phyloP scores from a whole-genome alignment of 2,329 filamentous ascomycete species.

The Stemphylium lycopersici region DNA sequence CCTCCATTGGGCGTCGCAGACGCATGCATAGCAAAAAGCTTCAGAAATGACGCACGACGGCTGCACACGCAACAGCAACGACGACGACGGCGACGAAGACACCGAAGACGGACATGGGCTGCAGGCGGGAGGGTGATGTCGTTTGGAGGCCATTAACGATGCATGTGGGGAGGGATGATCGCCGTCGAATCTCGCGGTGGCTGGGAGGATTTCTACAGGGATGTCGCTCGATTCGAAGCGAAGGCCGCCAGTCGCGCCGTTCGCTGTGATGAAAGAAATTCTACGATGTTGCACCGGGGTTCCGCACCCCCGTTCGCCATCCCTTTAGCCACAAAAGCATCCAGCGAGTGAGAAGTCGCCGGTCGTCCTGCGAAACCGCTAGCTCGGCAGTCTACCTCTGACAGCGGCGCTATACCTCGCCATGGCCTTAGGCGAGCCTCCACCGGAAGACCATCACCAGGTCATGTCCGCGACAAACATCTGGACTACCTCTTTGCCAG shows the following conservation, averaged over 20 bases:
- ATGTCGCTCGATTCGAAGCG: slow-evolving; percentile 8
- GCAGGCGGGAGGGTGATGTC: slow-evolving; percentile 21
- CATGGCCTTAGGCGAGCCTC: slow-evolving; percentile 27
- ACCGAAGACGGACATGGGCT: slow-evolving; percentile 15
- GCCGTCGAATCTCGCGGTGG: slow-evolving; percentile 38
- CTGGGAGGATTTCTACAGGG: slow-evolving; percentile 37
- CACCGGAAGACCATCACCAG: slow-evolving; percentile 31
- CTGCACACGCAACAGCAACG: slow-evolving; percentile 21
- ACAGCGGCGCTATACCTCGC: slow-evolving; percentile 37
- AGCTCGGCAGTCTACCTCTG: slow-evolving; percentile 24
- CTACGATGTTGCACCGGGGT: slow-evolving; percentile 45
- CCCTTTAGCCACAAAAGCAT: slow-evolving; percentile 33
- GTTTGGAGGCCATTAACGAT: slow-evolving; percentile 22
- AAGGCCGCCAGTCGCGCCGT: slow-evolving; percentile 27
- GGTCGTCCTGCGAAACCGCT: slow-evolving; percentile 17
- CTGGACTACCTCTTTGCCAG: slow-evolving; percentile 16
- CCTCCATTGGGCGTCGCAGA: slow-evolving; percentile 3
- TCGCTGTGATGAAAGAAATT: slow-evolving; percentile 35
- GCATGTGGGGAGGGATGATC: slow-evolving; percentile 34
- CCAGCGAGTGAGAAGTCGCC: slow-evolving; percentile 14
- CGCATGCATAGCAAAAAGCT: background rate
- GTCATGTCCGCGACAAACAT: background rate
- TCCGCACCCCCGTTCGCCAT: slow-evolving; percentile 26
- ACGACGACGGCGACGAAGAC: too few relatives aligned
- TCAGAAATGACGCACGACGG: slow-evolving; percentile 6